Conservation (phyloP, 2,329 filamentous ascomycete genomes). For the Fusarium mundagurra region DNA sequence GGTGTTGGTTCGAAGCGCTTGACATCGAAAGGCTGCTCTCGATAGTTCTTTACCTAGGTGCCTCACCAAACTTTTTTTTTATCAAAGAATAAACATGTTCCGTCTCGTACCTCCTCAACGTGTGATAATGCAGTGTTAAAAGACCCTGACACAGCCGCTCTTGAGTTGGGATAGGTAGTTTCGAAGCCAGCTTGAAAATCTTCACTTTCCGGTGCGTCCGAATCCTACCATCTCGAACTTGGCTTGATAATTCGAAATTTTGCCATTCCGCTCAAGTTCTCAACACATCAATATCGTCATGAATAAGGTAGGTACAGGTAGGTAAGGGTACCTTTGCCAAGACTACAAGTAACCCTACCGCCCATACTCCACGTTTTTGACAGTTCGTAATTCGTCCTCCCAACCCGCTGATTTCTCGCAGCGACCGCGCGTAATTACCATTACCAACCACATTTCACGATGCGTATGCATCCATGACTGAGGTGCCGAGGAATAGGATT, state of each 20-base stretch:
- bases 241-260: background rate
- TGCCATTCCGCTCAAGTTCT: background rate
- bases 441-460: constrained; percentile 28
- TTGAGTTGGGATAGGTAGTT: background rate
- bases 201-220: constrained; percentile 28
- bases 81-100: background rate
- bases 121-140: background rate
- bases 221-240: background rate
- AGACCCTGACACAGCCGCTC: background rate
- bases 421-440: background rate
- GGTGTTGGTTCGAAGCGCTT: background rate
- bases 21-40: background rate
- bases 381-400: constrained; percentile 15
- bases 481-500: background rate
- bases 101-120: background rate
- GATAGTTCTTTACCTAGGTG: background rate
- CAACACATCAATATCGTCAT: constrained; percentile 1
- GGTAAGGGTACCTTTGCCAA: constrained; percentile 9
- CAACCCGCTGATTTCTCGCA: constrained; percentile 25
- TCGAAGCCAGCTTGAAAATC: background rate
- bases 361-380: constrained; percentile 25
- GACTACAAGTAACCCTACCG: constrained; percentile 32
- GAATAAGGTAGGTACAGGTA: background rate
- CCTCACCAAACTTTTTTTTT: background rate
- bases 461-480: background rate